A percentile compares a stretch with the other conserved stretches of the same genome.
These are phyloP conservation scores for Cryphonectria japonica DNA, from an alignment of 2,329 filamentous ascomycete species.

Conservation along the genomic window DNA sequence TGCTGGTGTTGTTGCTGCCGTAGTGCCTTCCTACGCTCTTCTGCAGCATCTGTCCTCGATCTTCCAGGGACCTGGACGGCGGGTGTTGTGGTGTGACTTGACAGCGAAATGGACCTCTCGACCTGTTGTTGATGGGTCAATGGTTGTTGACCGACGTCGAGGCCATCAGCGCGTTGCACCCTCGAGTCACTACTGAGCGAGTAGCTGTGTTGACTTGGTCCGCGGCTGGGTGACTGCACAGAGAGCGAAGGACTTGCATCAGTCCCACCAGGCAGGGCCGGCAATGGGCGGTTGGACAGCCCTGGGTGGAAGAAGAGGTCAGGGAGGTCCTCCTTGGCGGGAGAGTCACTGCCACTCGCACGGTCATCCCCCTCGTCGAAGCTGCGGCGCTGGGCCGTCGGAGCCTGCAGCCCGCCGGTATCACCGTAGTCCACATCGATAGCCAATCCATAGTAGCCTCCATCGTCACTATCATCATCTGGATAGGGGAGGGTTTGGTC, in stretches of 20 bases:
- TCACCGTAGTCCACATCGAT: constrained; percentile 84
- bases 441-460: constrained; percentile 21
- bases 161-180: constrained; percentile 44
- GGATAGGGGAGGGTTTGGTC: constrained; percentile 43
- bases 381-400: constrained; percentile 74
- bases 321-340: constrained; percentile 73
- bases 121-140: constrained; percentile 52
- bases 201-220: constrained; percentile 53
- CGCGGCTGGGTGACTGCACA: constrained; percentile 47
- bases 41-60: constrained; percentile 92
- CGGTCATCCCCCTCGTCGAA: constrained; percentile 92
- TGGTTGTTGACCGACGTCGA: constrained; percentile 49
- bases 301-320: constrained; percentile 95
- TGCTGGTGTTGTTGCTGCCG: constrained; percentile 59
- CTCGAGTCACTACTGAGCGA: constrained; percentile 54
- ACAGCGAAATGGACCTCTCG: constrained; percentile 79
- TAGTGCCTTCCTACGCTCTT: constrained; percentile 58
- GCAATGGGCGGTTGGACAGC: constrained; percentile 67
- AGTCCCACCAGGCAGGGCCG: constrained; percentile 63
- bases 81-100: constrained; percentile 80
- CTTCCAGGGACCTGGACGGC: constrained; percentile 80
- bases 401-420: constrained; percentile 85
- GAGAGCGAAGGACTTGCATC: constrained; percentile 62
- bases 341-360: constrained; percentile 66
- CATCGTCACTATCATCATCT: constrained; percentile 48